Evolutionary conservation across 495 filamentous ascomycete species (phyloP), one percentile per base, ranked within the genome.

Genomic region (Clohesyomyces aquaticus): DNA sequence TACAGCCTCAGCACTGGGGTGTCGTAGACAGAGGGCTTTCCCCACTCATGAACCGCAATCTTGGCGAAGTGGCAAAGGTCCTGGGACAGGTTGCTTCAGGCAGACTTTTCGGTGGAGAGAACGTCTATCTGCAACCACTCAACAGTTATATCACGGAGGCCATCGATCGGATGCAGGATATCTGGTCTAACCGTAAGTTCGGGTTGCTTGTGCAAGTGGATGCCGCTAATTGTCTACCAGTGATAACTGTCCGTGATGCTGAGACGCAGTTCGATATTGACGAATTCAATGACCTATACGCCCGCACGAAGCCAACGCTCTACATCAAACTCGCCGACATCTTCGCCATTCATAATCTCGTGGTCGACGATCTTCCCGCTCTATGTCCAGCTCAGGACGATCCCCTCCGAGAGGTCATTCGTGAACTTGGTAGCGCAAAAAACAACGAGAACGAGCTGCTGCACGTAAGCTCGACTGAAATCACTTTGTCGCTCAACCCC

Each of bases 281-380:
- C 72, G 93, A 97, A 66, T 98, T 93, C 82, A 96, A 97, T 67
- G 94, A 99, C 71, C 83, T 98, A 25, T 98, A 97, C 70, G 88
- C 93, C 49, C 91, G 93, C 70, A 93, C 90, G 53, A 96, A 96
- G 71, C 94, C 94, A 2, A 98, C 93, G 2, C 80, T 99, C 19
- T 99, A 96, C 78, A 96, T 99, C 76, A 99, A 99, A 76, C 91
- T 98, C 87, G 84, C 89, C 16, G 94, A 99, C 74, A 91, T 99
- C 61, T 98, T 98, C 75, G 89, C 95, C 21, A 92, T 99, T 58
- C 94, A 99, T 70, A 90, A 88, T 51, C 84, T 98, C 35, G 83
- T 98, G 46, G 86, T 90, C 27, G 82, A 86, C 21, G 90, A 97
- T 66, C 82, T 95, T 35, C 77, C 89, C 9, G 75, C 77, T 62